phyloP scores from a whole-genome alignment of 1,139 yeast species.

The Schizosaccharomyces versatilis region DNA sequence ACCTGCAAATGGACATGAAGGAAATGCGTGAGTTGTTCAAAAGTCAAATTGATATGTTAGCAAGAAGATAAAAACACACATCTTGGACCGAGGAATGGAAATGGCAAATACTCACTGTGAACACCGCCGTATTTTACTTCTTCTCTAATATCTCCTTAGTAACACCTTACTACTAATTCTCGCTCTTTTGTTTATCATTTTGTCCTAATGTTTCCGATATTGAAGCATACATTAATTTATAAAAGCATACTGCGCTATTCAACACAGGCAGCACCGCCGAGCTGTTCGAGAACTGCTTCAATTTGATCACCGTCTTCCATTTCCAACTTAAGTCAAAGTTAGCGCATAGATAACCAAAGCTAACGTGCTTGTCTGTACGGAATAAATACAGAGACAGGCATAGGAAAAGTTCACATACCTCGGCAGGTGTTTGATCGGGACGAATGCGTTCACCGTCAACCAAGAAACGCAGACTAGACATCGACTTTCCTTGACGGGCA shows the following conservation, averaged over 20 bases:
- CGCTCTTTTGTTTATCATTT: too few species aligned
- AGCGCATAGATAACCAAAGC: not conserved
- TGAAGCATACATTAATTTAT: too few species aligned
- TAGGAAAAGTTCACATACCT: conserved; percentile 18
- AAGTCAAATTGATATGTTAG: conserved; percentile 1
- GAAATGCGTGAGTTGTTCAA: not conserved
- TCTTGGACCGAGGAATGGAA: too few species aligned
- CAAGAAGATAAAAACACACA: not conserved
- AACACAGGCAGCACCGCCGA: conserved; percentile 4
- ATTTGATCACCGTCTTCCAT: conserved; percentile 89
- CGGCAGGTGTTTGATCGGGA: conserved; percentile 79
- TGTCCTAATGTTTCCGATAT: too few species aligned
- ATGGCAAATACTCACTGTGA: too few species aligned
- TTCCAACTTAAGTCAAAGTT: conserved; percentile 27
- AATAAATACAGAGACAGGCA: not conserved
- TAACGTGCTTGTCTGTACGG: not conserved
- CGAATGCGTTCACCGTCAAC: conserved; percentile 82
- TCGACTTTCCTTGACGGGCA: conserved; percentile 84
- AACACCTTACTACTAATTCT: too few species aligned
- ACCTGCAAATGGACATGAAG: not conserved
- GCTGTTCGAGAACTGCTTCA: conserved; percentile 92
- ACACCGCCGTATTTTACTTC: too few species aligned
- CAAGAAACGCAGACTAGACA: conserved; percentile 63
- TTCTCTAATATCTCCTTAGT: too few species aligned
- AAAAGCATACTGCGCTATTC: too few species aligned